phyloP scores from a whole-genome alignment of 306 rosid species.

The Cercis canadensis region DNA sequence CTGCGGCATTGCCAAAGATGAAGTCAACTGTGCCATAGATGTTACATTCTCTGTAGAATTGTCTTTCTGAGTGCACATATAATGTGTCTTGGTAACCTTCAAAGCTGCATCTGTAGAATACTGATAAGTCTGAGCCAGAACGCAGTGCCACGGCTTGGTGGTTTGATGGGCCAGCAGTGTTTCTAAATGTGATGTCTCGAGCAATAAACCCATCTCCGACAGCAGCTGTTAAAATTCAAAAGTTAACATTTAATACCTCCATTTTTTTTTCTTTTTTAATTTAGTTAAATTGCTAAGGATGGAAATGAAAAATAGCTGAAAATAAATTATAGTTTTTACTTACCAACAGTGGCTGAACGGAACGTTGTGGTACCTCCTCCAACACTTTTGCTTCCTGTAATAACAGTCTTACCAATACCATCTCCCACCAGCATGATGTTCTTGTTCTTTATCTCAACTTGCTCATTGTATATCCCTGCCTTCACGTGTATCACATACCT shows the following conservation, averaged over 20 bases:
- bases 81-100: conserved; percentile 85
- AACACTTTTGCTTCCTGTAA: conserved; percentile 77
- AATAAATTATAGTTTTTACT: neutral
- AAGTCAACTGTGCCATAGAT: conserved; percentile 38
- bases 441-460: conserved; percentile 52
- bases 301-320: too few relatives aligned
- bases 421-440: conserved; percentile 77
- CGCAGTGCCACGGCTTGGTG: conserved; percentile 80
- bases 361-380: conserved; percentile 81
- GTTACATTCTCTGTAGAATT: conserved; percentile 53
- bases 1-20: conserved; percentile 47
- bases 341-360: conserved; percentile 82
- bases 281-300: too few relatives aligned
- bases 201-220: neutral
- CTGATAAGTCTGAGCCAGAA: conserved; percentile 74
- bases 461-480: conserved; percentile 67
- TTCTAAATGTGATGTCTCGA: conserved; percentile 37
- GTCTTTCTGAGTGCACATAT: conserved; percentile 65
- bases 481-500: conserved; percentile 74
- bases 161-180: conserved; percentile 71
- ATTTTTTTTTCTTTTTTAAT: too few relatives aligned
- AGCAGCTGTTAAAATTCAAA: too few relatives aligned
- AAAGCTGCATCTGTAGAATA: conserved; percentile 64
- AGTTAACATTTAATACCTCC: too few relatives aligned
- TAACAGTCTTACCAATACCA: conserved; percentile 70